phyloP scores from a whole-genome alignment of 768 basidiomycete species.

The Suillus paluster region DNA sequence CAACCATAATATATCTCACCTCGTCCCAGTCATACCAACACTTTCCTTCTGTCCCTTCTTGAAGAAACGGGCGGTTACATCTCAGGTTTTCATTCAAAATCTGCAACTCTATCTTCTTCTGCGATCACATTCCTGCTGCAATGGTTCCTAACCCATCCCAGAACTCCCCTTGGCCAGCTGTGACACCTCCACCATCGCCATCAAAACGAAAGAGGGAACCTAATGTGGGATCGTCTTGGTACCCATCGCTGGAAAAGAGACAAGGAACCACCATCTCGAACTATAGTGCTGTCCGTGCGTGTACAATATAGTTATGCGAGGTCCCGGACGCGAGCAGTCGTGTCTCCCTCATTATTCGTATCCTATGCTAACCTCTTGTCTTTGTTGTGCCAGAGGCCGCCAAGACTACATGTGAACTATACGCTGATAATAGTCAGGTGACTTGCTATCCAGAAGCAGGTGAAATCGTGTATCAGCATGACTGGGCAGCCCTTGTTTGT shows the following conservation, averaged over 20 bases:
- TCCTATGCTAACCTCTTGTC: constrained; percentile 14
- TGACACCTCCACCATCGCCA: constrained; percentile 42
- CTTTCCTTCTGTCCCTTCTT: constrained; percentile 17
- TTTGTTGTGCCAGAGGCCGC: constrained; percentile 40
- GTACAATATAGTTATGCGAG: constrained; percentile 11
- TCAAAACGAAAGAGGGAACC: constrained; percentile 41
- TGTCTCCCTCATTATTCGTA: constrained; percentile 7
- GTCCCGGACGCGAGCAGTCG: constrained; percentile 14
- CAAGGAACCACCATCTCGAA: constrained; percentile 33
- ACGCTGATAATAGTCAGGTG: constrained; percentile 70
- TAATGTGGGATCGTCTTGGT: constrained; percentile 28
- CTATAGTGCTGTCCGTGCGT: constrained; percentile 29
- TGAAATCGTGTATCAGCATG: constrained; percentile 67
- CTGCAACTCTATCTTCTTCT: constrained; percentile 26
- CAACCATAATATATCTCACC: constrained; percentile 32
- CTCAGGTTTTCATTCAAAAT: constrained; percentile 21
- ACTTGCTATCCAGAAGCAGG: constrained; percentile 74
- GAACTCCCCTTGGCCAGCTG: constrained; percentile 49
- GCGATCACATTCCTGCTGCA: constrained; percentile 20
- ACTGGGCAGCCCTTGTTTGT: constrained; percentile 84
- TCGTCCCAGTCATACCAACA: constrained; percentile 18
- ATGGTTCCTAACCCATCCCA: constrained; percentile 43
- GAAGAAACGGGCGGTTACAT: constrained; percentile 16
- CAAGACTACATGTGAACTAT: constrained; percentile 50
- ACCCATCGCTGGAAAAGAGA: constrained; percentile 19